Conservation (phyloP, 1,139 yeast species). For the Oligophagozyma castellii region DNA sequence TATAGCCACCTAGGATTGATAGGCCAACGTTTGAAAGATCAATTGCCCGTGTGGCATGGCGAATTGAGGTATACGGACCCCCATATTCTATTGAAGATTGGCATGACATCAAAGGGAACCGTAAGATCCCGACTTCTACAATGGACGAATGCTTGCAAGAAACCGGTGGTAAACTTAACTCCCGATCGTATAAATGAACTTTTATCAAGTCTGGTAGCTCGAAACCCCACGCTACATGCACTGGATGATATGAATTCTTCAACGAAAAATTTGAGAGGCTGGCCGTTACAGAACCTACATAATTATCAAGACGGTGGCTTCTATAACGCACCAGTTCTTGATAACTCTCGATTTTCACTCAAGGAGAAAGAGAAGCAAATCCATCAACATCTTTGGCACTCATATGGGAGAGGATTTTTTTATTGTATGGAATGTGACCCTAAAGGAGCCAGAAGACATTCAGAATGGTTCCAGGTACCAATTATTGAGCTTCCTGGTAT, state of each 20-base stretch:
- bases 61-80: too few species aligned
- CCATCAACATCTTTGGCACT: conserved; percentile 18
- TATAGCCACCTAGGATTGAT: too few species aligned
- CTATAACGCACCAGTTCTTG: too few species aligned
- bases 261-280: neutral
- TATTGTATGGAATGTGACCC: conserved; percentile 20
- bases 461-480: conserved; percentile 22
- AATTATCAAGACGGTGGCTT: conserved; percentile 17
- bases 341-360: conserved; percentile 5
- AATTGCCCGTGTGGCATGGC: too few species aligned
- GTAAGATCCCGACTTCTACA: conserved; percentile 17
- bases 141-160: conserved; percentile 19
- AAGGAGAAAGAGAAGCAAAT: conserved; percentile 12
- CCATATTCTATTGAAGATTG: conserved; percentile 20
- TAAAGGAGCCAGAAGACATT: conserved; percentile 13
- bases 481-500: conserved; percentile 14
- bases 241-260: neutral
- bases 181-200: conserved; percentile 9
- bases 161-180: conserved; percentile 16
- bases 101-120: conserved; percentile 18
- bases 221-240: conserved; percentile 1
- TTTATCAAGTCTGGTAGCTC: neutral
- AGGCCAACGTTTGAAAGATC: too few species aligned
- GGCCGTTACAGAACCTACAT: conserved; percentile 1
- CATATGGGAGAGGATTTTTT: conserved; percentile 19